phyloP scores from a whole-genome alignment of 2,329 filamentous ascomycete species.

The Colletotrichum sp. region DNA sequence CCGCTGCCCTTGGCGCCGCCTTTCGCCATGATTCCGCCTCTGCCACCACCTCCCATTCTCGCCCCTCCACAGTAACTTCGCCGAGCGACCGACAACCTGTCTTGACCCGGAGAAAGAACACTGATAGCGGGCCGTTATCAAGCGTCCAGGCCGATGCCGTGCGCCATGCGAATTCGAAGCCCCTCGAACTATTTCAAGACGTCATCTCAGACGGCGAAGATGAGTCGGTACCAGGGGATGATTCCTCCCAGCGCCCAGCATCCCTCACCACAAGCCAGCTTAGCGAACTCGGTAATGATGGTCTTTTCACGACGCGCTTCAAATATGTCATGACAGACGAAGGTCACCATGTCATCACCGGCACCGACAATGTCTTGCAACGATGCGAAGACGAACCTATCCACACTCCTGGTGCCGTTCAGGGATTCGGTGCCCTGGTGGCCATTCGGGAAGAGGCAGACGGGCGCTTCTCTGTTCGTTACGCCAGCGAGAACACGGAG shows the following conservation, averaged over 20 bases:
- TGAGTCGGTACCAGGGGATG: neutral
- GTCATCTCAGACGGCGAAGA: constrained; percentile 29
- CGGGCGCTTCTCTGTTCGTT: constrained; percentile 71
- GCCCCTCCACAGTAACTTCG: constrained; percentile 10
- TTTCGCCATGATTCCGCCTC: constrained; percentile 1
- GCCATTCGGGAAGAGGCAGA: constrained; percentile 74
- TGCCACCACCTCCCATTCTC: neutral
- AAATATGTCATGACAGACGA: constrained; percentile 77
- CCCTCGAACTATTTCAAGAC: constrained; percentile 32
- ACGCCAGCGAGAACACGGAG: constrained; percentile 83
- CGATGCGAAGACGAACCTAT: constrained; percentile 92
- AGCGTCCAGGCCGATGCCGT: constrained; percentile 51
- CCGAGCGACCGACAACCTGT: constrained; percentile 25
- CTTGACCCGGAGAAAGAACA: constrained; percentile 35
- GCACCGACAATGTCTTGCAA: constrained; percentile 74
- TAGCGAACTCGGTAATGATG: neutral
- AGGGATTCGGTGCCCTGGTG: constrained; percentile 79
- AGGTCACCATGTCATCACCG: constrained; percentile 84
- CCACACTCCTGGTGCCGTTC: constrained; percentile 81
- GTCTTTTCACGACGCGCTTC: constrained; percentile 73
- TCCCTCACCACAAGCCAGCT: neutral
- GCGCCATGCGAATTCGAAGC: constrained; percentile 37
- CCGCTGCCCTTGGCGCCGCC: constrained; percentile 27
- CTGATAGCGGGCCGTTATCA: constrained; percentile 42
- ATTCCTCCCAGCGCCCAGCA: neutral